Evolutionary conservation across 352 stramenopile species (phyloP).

Genomic region (Phytophthora fragariae): DNA sequence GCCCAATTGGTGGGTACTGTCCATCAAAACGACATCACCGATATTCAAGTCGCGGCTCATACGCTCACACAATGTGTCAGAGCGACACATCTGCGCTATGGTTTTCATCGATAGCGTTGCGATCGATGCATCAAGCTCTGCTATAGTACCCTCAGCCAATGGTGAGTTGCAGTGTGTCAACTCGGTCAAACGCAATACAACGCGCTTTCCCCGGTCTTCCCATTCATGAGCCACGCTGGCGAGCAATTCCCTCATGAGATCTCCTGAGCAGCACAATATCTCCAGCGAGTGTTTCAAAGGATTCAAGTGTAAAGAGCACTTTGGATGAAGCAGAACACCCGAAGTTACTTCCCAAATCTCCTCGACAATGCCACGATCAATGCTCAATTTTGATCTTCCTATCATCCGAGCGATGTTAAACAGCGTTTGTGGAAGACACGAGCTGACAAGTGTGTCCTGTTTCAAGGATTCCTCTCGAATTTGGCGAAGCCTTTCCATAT

Average conservation of each 20-base stretch:
- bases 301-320: neutral
- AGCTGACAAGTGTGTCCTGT: conserved; percentile 1
- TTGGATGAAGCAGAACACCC: conserved; percentile 2
- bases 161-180: neutral
- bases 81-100: neutral
- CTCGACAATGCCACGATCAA: neutral
- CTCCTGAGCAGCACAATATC: conserved; percentile 2
- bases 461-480: conserved; percentile 1
- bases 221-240: conserved; percentile 3
- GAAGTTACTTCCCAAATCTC: conserved; percentile 19
- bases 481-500: neutral
- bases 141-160: neutral
- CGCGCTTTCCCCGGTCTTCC: conserved; percentile 7
- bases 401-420: conserved; percentile 16
- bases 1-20: neutral
- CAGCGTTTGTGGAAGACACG: conserved; percentile 3
- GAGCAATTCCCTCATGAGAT: neutral
- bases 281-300: conserved; percentile 1
- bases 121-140: neutral
- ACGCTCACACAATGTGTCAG: conserved; percentile 4
- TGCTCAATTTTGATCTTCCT: neutral
- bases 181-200: conserved; percentile 14
- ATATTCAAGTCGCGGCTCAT: conserved; percentile 14
- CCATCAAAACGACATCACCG: neutral
- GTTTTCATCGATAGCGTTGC: conserved; percentile 7